Conservation (phyloP, 1,284 basidiomycete species). For the Rhodotorula mucilaginosa region DNA sequence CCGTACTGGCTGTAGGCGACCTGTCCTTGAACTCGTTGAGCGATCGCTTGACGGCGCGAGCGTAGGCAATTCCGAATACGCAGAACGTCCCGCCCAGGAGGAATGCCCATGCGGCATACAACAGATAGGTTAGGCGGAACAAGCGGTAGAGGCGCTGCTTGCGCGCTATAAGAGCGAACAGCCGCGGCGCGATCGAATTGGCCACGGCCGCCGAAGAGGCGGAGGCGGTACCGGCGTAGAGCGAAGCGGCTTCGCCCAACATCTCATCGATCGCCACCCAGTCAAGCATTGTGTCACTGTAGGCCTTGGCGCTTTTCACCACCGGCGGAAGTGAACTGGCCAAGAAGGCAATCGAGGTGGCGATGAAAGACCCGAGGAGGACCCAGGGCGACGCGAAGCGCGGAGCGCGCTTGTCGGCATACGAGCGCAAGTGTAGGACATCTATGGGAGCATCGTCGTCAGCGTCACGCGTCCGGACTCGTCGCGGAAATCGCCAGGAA, state of each 20-base stretch:
- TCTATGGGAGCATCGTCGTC: neutral
- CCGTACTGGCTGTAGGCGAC: neutral
- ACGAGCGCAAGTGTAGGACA: neutral
- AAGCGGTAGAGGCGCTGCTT: neutral
- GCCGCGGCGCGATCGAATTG: neutral
- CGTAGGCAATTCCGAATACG: neutral
- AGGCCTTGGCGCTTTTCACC: neutral
- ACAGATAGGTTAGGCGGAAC: neutral
- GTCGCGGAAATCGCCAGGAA: too few relatives aligned
- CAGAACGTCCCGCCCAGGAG: neutral
- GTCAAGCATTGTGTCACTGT: neutral
- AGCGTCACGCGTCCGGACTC: too few relatives aligned
- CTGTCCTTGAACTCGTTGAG: neutral
- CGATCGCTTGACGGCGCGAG: neutral
- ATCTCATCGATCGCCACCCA: neutral
- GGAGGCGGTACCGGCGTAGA: neutral
- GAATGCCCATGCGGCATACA: neutral
- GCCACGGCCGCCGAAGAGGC: neutral
- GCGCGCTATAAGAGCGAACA: neutral
- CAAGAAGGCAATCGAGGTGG: neutral
- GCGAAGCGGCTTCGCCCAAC: neutral
- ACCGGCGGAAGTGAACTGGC: neutral
- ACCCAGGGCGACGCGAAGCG: neutral
- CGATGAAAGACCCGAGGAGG: neutral
- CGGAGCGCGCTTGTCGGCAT: neutral